phyloP scores from a whole-genome alignment of 306 rosid genomes.

The Abrus pulchellus region DNA sequence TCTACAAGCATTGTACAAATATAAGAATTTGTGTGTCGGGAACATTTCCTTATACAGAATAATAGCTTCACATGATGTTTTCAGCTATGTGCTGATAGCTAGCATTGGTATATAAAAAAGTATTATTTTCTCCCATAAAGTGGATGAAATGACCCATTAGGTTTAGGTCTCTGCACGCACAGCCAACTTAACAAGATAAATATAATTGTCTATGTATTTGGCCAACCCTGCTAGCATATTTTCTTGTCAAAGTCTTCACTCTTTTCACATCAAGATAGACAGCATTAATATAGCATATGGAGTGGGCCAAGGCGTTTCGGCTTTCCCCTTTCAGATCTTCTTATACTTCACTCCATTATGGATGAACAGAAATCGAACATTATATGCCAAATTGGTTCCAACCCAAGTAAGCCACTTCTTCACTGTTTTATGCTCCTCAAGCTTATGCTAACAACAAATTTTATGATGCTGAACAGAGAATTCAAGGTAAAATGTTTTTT shows the following conservation, averaged over 20 bases:
- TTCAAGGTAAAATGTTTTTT: too few relatives aligned
- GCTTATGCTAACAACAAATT: background rate
- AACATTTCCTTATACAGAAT: background rate
- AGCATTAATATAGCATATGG: slow-evolving; percentile 16
- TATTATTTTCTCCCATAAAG: background rate
- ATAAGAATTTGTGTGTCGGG: background rate
- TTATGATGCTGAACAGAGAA: background rate
- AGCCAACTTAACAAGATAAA: background rate
- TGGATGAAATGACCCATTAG: slow-evolving; percentile 35
- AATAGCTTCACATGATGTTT: slow-evolving; percentile 8
- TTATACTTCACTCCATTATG: slow-evolving; percentile 9
- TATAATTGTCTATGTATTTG: background rate
- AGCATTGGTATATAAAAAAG: background rate
- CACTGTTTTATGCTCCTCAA: background rate
- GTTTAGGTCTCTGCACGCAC: slow-evolving; percentile 4
- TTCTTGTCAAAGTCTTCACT: background rate
- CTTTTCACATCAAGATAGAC: background rate
- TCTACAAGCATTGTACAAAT: background rate
- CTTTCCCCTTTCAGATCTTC: background rate
- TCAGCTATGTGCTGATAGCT: background rate
- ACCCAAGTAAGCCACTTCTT: slow-evolving; percentile 31
- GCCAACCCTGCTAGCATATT: background rate
- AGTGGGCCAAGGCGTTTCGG: slow-evolving; percentile 25
- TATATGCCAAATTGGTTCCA: slow-evolving; percentile 34
- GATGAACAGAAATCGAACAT: slow-evolving; percentile 15